These are phyloP conservation scores for Forsythia suspensa DNA, from an alignment of 257 asterid species.

Conservation along the genomic window DNA sequence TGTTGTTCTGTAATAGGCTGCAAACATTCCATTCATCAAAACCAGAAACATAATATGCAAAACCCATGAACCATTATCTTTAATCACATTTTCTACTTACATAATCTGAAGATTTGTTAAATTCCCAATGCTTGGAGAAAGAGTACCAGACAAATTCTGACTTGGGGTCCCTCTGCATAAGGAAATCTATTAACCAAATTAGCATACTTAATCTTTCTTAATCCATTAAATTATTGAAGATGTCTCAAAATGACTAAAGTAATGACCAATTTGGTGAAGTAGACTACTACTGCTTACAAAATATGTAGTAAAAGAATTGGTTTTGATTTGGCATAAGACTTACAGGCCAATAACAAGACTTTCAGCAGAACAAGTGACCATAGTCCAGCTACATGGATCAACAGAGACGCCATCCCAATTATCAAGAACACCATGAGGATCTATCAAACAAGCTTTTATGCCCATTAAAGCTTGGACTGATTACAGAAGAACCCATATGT, in stretches of 20 bases:
- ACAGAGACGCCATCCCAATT: conserved; percentile 96
- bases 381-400: conserved; percentile 99
- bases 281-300: neutral
- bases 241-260: neutral
- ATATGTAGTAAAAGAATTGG: neutral
- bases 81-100: conserved; percentile 47
- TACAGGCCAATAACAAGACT: conserved; percentile 92
- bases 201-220: neutral
- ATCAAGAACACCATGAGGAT: conserved; percentile 94
- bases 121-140: conserved; percentile 90
- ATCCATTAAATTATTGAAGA: neutral
- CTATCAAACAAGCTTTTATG: conserved; percentile 69
- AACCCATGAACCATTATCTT: neutral
- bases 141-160: conserved; percentile 80
- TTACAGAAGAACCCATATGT: neutral
- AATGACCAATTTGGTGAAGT: too few relatives aligned
- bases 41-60: neutral
- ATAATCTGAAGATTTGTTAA: conserved; percentile 83
- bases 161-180: conserved; percentile 91
- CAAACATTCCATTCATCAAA: conserved; percentile 20
- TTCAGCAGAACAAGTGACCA: conserved; percentile 89
- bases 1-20: conserved; percentile 89
- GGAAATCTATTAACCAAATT: conserved; percentile 36
- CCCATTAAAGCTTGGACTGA: conserved; percentile 94
- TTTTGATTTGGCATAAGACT: conserved; percentile 24